Evolutionary conservation across 148 eudicot species (phyloP).

Genomic region (Rhododendron mucronatum): DNA sequence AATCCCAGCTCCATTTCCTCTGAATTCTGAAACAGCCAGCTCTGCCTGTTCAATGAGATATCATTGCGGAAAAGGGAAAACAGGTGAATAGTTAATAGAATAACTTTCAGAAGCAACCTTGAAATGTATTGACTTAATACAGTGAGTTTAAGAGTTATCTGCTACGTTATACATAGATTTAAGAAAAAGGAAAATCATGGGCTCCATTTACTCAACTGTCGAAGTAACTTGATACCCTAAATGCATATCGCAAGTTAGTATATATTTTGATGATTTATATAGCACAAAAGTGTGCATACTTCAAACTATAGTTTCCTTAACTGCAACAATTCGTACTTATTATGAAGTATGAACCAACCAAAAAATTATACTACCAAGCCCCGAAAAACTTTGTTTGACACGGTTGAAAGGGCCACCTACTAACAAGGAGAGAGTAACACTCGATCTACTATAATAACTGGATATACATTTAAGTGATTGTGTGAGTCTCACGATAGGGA

Average conservation of each 20-base stretch:
- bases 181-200: not conserved
- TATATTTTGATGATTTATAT: not conserved
- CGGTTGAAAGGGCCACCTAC: not conserved
- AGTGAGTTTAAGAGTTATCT: not conserved
- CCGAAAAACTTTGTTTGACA: not conserved
- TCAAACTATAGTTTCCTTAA: not conserved
- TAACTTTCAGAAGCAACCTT: not conserved
- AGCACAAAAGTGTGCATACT: not conserved
- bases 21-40: constrained; percentile 88
- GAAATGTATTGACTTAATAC: not conserved
- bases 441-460: not conserved
- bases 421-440: not conserved
- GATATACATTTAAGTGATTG: not conserved
- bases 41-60: constrained; percentile 64
- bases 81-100: not conserved
- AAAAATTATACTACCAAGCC: not conserved
- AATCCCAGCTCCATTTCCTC: constrained; percentile 90
- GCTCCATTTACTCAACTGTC: not conserved
- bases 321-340: not conserved
- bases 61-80: constrained; percentile 4
- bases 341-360: not conserved
- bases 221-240: not conserved
- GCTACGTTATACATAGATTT: not conserved
- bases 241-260: not conserved
- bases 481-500: not conserved